Evolutionary conservation across 2,329 filamentous ascomycete species (phyloP), one percentile per base, ranked within the genome.

Genomic region (Hirsutella rhossiliensis): DNA sequence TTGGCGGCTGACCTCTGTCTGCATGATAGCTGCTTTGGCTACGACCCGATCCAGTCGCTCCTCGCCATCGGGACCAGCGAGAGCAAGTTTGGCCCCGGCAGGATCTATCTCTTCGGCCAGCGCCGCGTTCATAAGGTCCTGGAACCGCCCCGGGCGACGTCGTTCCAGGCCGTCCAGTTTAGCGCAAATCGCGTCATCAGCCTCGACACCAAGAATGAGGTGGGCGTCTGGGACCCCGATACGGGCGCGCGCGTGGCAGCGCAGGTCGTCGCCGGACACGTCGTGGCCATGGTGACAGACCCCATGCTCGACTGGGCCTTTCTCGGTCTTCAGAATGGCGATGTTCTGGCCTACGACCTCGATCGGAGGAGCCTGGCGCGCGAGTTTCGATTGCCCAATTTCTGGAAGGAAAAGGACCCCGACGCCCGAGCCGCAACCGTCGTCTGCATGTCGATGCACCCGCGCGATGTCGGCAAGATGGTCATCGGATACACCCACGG

Each of bases 221-320:
- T 98, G 37, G 78, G 76, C 41, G 70, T 97, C 54, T 97, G 85
- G 74, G 84, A 92, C 45, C 72, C 96, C 20, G 78, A 84, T 50
- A 76, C 77, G 0, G 84, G 80, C 53, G 71, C 71, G 44, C 72
- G 82, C 44, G 52, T 87, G 34, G 76, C 79, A 23, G 79, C 78
- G 30, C 83, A 88, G 58, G 78, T 84, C 4, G 82, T 87, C 11
- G 85, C 87, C 0, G 88, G 87, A 6, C 74, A 80, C 41, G 85
- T 89, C 18, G 81, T 78, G 13, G 75, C 78, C 29, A 60, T 97
- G 55, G 73, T 84, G 45, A 88, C 84, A 8, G 92, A 98, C 59
- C 87, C 90, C 1, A 86, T 87, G 66, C 71, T 98, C 47, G 92
- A 98, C 62, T 98, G 94, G 79, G 87, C 83, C 32, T 83, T 98